These are phyloP conservation scores for Musa schizocarpa DNA, from an alignment of 176 grass and related monocot genomes.

Conservation along the genomic window DNA sequence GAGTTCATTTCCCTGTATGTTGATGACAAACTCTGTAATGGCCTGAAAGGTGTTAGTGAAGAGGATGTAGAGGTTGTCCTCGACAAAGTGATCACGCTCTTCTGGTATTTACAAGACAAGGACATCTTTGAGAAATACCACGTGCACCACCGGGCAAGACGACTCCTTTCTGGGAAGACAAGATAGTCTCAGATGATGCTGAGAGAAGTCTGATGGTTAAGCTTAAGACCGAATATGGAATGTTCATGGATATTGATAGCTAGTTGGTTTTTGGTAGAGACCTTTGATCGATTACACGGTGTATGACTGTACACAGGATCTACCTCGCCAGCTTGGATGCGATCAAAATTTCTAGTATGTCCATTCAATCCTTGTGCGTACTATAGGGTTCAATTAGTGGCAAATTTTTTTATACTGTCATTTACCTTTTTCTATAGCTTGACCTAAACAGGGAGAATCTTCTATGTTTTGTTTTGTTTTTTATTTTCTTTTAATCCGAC, in stretches of 20 bases:
- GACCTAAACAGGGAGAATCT: no score
- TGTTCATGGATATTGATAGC: conserved; percentile 72
- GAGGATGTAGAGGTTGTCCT: conserved; percentile 83
- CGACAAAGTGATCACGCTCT: conserved; percentile 97
- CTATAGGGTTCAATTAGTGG: no score
- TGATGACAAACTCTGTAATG: conserved; percentile 90
- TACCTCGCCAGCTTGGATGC: no score
- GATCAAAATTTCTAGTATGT: no score
- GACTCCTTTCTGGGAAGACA: conserved; percentile 50
- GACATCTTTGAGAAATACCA: conserved; percentile 98
- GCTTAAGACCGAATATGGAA: conserved; percentile 92
- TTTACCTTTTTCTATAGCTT: no score
- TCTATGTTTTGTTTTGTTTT: no score
- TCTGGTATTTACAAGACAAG: conserved; percentile 92
- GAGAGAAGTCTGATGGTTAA: conserved; percentile 99
- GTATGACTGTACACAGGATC: no score
- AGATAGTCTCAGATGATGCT: conserved; percentile 86
- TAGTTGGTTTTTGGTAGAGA: no score
- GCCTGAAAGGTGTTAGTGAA: conserved; percentile 75
- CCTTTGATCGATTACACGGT: no score
- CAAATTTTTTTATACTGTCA: no score
- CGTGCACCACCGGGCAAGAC: conserved; percentile 82
- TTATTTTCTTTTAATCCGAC: no score
- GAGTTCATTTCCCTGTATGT: conserved; percentile 92
- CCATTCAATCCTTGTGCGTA: no score